Conservation (phyloP, 495 filamentous ascomycete genomes). For the Neurospora sp. region DNA sequence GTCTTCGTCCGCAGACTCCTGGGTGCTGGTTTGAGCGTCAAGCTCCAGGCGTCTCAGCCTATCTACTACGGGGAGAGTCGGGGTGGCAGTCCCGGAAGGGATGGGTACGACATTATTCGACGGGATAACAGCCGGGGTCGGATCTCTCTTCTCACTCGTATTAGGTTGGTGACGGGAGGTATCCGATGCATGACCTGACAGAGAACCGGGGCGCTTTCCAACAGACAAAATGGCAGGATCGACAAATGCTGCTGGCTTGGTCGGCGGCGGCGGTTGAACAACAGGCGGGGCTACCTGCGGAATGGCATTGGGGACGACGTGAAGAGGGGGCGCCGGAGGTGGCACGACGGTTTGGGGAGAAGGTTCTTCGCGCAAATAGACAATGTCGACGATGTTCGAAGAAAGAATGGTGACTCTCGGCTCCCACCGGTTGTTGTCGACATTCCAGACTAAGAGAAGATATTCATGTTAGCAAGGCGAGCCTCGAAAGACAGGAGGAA, state of each 20-base stretch:
- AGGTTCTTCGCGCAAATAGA: constrained; percentile 16
- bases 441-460: constrained; percentile 13
- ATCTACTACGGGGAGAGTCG: constrained; percentile 1
- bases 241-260: constrained; percentile 26
- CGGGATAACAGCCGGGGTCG: constrained; percentile 8
- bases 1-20: constrained; percentile 17
- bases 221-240: constrained; percentile 48
- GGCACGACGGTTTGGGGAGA: neutral
- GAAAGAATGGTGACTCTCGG: constrained; percentile 27
- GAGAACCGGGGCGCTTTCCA: constrained; percentile 24
- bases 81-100: constrained; percentile 7
- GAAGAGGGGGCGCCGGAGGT: neutral
- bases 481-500: constrained; percentile 3
- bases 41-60: constrained; percentile 12
- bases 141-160: constrained; percentile 28
- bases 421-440: constrained; percentile 22
- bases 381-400: constrained; percentile 28
- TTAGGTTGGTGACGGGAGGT: constrained; percentile 17
- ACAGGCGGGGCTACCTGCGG: constrained; percentile 1
- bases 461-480: neutral
- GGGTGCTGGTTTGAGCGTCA: neutral
- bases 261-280: constrained; percentile 2
- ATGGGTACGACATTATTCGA: neutral
- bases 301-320: neutral
- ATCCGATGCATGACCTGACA: constrained; percentile 8